A percentile compares a stretch with the other conserved stretches of the same genome.
phyloP scores from a whole-genome alignment of 495 filamentous ascomycete species.

The Talaromyces nanjingensis region DNA sequence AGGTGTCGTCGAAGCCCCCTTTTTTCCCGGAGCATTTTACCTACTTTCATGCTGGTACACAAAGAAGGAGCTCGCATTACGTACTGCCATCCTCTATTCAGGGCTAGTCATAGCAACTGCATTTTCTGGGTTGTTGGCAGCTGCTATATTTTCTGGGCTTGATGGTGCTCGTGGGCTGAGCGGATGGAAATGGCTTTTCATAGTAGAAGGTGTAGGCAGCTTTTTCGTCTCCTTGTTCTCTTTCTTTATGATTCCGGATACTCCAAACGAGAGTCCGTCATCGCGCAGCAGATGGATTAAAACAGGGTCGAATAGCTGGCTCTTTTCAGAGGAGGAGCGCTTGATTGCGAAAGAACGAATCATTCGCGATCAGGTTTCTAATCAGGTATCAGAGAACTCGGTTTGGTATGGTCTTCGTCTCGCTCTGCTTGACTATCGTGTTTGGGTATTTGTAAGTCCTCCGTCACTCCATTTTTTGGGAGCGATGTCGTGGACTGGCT shows the following conservation, averaged over 20 bases:
- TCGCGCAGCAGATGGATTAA: constrained; percentile 2
- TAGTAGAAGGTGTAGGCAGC: constrained; percentile 60
- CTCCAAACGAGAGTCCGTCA: constrained; percentile 25
- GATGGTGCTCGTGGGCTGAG: constrained; percentile 45
- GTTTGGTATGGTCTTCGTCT: constrained; percentile 27
- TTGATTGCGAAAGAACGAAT: not conserved
- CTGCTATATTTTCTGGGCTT: constrained; percentile 17
- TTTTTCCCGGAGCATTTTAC: constrained; percentile 44
- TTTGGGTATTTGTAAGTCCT: constrained; percentile 26
- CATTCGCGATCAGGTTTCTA: not conserved
- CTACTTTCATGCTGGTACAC: constrained; percentile 43
- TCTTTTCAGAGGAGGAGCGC: not conserved
- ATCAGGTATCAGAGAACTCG: not conserved
- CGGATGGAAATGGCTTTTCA: constrained; percentile 72
- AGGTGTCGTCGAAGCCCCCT: constrained; percentile 42
- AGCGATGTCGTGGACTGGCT: too few relatives aligned
- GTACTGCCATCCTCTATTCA: constrained; percentile 38
- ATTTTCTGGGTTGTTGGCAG: constrained; percentile 41
- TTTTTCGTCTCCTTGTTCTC: constrained; percentile 56
- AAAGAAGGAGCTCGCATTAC: constrained; percentile 37
- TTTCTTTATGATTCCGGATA: constrained; percentile 68
- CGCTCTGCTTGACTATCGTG: constrained; percentile 27
- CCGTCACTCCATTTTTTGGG: too few relatives aligned
- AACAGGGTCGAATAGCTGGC: constrained; percentile 44
- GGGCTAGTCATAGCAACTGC: constrained; percentile 35